Base-by-base conservation (phyloP, 2,329 filamentous ascomycete genomes). In the Epichloe sibirici region DNA sequence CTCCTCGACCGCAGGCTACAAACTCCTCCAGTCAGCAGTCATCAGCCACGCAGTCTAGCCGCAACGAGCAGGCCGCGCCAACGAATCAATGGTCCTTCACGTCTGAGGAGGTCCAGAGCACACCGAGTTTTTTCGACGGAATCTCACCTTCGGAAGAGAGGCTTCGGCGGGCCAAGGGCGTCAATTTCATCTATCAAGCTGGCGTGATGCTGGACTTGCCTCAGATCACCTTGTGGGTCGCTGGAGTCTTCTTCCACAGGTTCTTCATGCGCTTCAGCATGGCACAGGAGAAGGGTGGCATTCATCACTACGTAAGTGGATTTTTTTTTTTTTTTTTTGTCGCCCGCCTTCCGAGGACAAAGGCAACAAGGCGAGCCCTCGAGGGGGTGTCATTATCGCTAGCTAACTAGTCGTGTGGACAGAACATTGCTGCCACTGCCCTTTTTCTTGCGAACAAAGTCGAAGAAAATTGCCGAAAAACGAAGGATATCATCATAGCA, bases 381-480 rank as follows among this genome's bases (percentile, higher is more conserved):
- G n/a, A 11, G 15, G 25, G 6, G 13, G 17, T 40, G 21, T 8
- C 15, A 4, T 23, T 35, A 13, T 28, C 9, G 25, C 45, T 54
- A n/a, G 49, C 31, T 38, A n/a, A 15, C 34, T 39, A 11, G 31
- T 13, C 17, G 25, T 31, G 46, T 40, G 42, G 58, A 57, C 63
- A 86, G 82, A 85, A 85, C 61, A 88, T 95, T 55, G 93, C 90
- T 11, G 93, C 90, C 0, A 95, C 90, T 0, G 81, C 90, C 2
- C 76, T 98, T 2, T 98, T 97, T 61, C 78, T 98, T 9, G 91
- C 93, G 8, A 96, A 94, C 60, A 98, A 98, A 68, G 91, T 94
- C 21, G 91, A 98, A 65, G 93, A 98, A 66, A 95, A 94, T 65
- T 94, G 90, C 64, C 85, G 91, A 48, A 95, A 95, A 70, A 95